Conservation (phyloP, 371 early-diverging fungal species). For the Gilbertella persicaria region DNA sequence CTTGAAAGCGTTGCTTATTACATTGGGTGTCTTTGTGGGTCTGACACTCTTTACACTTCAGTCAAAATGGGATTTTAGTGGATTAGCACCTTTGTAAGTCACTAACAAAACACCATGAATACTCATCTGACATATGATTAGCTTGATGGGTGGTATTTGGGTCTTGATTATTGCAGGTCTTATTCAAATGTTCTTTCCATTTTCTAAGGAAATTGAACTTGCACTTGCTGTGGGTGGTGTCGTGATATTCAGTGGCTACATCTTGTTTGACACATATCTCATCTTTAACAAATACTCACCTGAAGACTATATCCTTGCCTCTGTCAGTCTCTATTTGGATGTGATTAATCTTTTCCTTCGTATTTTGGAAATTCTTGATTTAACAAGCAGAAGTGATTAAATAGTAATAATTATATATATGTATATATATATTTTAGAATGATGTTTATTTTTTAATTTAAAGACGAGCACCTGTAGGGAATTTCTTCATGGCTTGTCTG, state of each 20-base stretch:
- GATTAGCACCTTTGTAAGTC: conserved; percentile 60
- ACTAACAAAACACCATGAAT: not conserved
- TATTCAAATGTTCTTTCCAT: conserved; percentile 77
- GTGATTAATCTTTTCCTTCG: conserved; percentile 80
- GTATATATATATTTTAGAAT: not conserved
- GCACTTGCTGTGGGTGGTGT: conserved; percentile 65
- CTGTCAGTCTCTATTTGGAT: conserved; percentile 78
- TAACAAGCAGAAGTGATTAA: conserved; percentile 12
- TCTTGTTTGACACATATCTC: conserved; percentile 72
- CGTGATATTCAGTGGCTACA: conserved; percentile 73
- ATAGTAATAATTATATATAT: not conserved
- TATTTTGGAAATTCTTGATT: conserved; percentile 62
- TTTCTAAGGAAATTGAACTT: conserved; percentile 59
- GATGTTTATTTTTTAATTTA: conserved; percentile 11
- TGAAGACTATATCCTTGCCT: conserved; percentile 83
- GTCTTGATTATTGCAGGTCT: conserved; percentile 62
- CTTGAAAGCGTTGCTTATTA: conserved; percentile 72
- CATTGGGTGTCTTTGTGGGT: conserved; percentile 68
- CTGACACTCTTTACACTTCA: conserved; percentile 76
- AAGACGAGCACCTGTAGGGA: conserved; percentile 34
- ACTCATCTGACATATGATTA: not conserved
- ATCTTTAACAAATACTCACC: conserved; percentile 69
- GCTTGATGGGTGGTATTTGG: conserved; percentile 43
- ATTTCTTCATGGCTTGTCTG: conserved; percentile 47
- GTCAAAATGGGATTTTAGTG: conserved; percentile 71